phyloP scores from a whole-genome alignment of 495 filamentous ascomycete species.

The Platismatia glauca region DNA sequence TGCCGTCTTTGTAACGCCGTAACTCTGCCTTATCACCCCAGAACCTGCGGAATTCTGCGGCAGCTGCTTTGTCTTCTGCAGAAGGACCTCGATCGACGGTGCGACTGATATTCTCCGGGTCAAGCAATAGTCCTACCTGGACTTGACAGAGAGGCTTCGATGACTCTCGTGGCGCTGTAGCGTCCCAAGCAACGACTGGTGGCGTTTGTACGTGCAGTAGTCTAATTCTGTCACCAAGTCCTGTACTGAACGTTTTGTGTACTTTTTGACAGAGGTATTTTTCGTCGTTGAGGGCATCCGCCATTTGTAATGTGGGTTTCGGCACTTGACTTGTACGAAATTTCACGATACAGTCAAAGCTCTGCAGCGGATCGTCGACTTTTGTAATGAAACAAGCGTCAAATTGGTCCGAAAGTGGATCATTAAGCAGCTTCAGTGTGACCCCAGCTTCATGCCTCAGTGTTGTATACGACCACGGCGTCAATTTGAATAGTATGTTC shows the following conservation, averaged over 20 bases:
- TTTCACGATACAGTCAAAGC: constrained; percentile 55
- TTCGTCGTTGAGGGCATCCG: constrained; percentile 3
- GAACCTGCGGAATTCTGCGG: constrained; percentile 39
- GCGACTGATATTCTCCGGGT: constrained; percentile 60
- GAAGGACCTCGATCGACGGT: constrained; percentile 78
- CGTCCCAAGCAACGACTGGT: constrained; percentile 32
- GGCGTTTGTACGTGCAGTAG: constrained; percentile 50
- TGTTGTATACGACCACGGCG: constrained; percentile 66
- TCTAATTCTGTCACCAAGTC: constrained; percentile 64
- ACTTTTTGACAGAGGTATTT: constrained; percentile 23
- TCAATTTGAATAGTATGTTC: constrained; percentile 91
- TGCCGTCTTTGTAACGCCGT: constrained; percentile 47
- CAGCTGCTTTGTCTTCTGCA: constrained; percentile 58
- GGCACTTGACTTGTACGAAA: not conserved
- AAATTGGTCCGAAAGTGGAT: constrained; percentile 70
- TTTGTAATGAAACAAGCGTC: constrained; percentile 71
- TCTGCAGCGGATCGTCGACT: constrained; percentile 54
- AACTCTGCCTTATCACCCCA: constrained; percentile 49
- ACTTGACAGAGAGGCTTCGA: constrained; percentile 30
- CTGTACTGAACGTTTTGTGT: constrained; percentile 54
- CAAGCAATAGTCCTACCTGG: constrained; percentile 56
- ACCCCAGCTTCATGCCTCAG: constrained; percentile 61
- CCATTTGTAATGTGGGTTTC: not conserved
- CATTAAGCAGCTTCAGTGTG: constrained; percentile 63
- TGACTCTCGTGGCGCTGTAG: constrained; percentile 20